Evolutionary conservation across 345 rosid species (phyloP).

Genomic region (Rubroshorea leprosula): DNA sequence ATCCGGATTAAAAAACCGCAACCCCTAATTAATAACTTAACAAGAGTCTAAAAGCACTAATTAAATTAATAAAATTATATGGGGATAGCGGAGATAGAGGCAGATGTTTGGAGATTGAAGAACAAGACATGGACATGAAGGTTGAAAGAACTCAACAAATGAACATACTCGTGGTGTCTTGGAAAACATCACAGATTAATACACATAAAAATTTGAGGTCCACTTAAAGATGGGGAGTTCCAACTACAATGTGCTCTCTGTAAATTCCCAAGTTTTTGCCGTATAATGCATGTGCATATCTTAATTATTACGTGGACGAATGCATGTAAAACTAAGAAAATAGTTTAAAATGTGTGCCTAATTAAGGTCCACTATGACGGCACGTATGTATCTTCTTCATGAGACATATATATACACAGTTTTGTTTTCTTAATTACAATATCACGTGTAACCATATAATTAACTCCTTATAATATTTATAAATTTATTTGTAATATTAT

Average conservation of each 20-base stretch:
- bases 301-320: not conserved
- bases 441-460: too few relatives aligned
- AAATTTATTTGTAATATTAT: too few relatives aligned
- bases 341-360: too few relatives aligned
- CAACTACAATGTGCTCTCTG: not conserved
- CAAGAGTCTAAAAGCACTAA: too few relatives aligned
- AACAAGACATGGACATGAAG: slow-evolving; percentile 16
- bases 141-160: slow-evolving; percentile 4
- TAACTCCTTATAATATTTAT: too few relatives aligned
- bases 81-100: slow-evolving; percentile 8
- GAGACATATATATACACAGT: not conserved
- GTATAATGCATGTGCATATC: not conserved
- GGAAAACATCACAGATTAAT: slow-evolving; percentile 3
- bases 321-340: too few relatives aligned
- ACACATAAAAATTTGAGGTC: not conserved
- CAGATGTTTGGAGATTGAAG: slow-evolving; percentile 14
- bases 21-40: too few relatives aligned
- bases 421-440: too few relatives aligned
- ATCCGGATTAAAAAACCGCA: too few relatives aligned
- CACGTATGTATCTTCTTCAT: not conserved
- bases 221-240: not conserved
- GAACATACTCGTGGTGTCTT: slow-evolving; percentile 17
- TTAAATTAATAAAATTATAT: too few relatives aligned
- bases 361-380: slow-evolving; percentile 6
- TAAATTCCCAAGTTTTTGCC: too few relatives aligned